Evolutionary conservation across 1,139 yeast genomes (phyloP), one percentile per base, ranked within the genome.

Genomic region (Geotrichum australiense): DNA sequence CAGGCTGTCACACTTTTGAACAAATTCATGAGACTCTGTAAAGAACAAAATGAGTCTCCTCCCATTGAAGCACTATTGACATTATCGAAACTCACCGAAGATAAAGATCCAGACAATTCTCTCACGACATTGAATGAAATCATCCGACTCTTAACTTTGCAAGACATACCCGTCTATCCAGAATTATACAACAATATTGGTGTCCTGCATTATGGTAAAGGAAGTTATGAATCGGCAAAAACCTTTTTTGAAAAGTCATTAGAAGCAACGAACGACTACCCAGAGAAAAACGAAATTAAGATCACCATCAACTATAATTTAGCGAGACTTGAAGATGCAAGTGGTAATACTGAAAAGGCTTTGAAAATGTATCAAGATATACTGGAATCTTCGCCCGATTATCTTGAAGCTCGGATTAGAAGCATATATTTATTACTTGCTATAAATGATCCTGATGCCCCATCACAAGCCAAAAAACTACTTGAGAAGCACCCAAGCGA

Each of bases 171-270:
- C 21, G 73, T 80, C 2, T 84, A 89, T 2, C 68, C 80, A 43
- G 85, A 81, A 53, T 66, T 87, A 16, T 71, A 78, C 55, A 89
- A 87, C 60, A 91, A 91, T 54, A 69, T 87, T 52, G 98, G 94
- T 35, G 95, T 86, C 7, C 77, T 86, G 61, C 76, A 85, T 48
- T 83, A 84, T 56, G 68, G 78, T 48, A 77, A 74, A 50, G 80
- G 77, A 34, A 76, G 80, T 53, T 66, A 63, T 43, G 78, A 72
- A 3, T 67, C 69, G 21, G 75, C 82, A 0, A 61, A 64, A 26
- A 59, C 66, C 10, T 64, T 65, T 43, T 81, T 84, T 55, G 66
- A 72, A 46, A 56, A 61, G 37, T 86, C 91, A 0, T 57, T 68
- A 25, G 66, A 52, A 50, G 54, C 53, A 2, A 35, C 78, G 3